Evolutionary conservation across 2,329 filamentous ascomycete genomes (phyloP).

Genomic region (Colletotrichum costaricense): DNA sequence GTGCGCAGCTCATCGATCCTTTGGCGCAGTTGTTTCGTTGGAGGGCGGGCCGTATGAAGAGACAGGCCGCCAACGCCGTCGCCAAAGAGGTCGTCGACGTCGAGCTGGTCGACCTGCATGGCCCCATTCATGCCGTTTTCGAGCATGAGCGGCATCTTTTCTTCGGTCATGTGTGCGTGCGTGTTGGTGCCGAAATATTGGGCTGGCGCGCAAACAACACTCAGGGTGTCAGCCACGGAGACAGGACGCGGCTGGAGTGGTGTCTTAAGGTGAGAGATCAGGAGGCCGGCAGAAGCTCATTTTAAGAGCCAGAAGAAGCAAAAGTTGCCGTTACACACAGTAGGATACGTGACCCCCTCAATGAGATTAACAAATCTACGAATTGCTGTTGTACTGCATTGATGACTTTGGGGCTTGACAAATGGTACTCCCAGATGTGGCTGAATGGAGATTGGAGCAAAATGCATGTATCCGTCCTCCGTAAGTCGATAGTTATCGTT

Average conservation of each 20-base stretch:
- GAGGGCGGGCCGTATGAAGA: slow-evolving; percentile 62
- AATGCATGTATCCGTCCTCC: neutral
- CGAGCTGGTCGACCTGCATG: slow-evolving; percentile 65
- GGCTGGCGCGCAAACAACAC: neutral
- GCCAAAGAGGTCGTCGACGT: slow-evolving; percentile 81
- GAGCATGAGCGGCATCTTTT: slow-evolving; percentile 65
- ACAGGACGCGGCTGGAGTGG: slow-evolving; percentile 10
- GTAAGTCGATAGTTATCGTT: slow-evolving; percentile 2
- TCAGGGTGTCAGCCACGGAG: slow-evolving; percentile 1
- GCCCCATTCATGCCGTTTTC: slow-evolving; percentile 58
- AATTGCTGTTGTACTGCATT: neutral
- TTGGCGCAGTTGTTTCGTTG: slow-evolving; percentile 75
- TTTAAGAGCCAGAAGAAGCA: neutral
- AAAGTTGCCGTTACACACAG: neutral
- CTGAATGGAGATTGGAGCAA: neutral
- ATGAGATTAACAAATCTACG: neutral
- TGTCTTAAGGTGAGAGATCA: slow-evolving; percentile 10
- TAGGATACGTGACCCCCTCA: neutral
- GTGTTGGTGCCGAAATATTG: neutral
- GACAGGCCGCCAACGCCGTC: slow-evolving; percentile 73
- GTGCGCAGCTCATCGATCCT: slow-evolving; percentile 81
- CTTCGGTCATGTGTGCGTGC: slow-evolving; percentile 42
- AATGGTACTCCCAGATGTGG: slow-evolving; percentile 3
- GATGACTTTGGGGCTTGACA: slow-evolving; percentile 8
- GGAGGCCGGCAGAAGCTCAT: slow-evolving; percentile 19